phyloP scores from a whole-genome alignment of 345 rosid genomes.

The Rhizophora apiculata region DNA sequence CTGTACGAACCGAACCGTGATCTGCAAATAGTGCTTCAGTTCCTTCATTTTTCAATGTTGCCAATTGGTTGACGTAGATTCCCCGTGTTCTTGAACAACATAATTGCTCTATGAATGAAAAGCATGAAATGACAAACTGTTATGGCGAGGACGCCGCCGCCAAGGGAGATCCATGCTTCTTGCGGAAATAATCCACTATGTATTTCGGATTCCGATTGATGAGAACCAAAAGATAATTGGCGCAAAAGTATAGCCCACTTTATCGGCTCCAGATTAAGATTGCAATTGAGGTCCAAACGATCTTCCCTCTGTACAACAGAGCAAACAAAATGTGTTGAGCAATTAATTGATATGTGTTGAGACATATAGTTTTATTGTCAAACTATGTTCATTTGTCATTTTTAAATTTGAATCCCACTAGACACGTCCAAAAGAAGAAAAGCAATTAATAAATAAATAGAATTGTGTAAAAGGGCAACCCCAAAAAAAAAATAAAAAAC shows the following conservation, averaged over 20 bases:
- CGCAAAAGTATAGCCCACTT: constrained; percentile 32
- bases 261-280: constrained; percentile 34
- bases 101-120: background rate
- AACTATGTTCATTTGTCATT: too few relatives aligned
- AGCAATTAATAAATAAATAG: too few relatives aligned
- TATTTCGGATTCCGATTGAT: constrained; percentile 21
- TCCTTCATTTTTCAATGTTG: constrained; percentile 15
- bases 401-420: too few relatives aligned
- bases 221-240: constrained; percentile 35
- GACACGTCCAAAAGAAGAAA: too few relatives aligned
- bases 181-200: constrained; percentile 26
- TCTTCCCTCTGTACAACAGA: constrained; percentile 12
- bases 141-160: constrained; percentile 33
- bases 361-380: too few relatives aligned
- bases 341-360: too few relatives aligned
- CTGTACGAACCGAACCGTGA: constrained; percentile 26
- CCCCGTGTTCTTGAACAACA: background rate
- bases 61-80: background rate
- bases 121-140: constrained; percentile 12
- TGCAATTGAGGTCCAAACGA: constrained; percentile 28
- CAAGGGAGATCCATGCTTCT: constrained; percentile 35
- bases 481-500: background rate
- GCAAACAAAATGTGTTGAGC: background rate
- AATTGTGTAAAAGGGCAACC: too few relatives aligned
- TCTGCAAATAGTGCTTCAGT: constrained; percentile 35